Conservation (phyloP, 306 rosid genomes). For the Senna siamea region DNA sequence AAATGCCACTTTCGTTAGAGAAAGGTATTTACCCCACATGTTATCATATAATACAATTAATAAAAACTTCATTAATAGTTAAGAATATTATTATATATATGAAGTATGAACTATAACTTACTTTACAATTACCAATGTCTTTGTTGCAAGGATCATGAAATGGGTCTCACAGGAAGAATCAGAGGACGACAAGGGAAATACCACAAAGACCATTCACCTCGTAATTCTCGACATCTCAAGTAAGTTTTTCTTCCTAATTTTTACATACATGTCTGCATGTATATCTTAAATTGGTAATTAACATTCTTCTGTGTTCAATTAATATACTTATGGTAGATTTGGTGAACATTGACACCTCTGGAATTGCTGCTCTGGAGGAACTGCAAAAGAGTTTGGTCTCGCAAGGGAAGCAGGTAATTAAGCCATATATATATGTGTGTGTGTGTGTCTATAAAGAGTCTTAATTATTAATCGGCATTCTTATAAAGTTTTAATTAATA, state of each 20-base stretch:
- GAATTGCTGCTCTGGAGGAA: conserved; percentile 69
- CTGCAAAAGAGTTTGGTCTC: conserved; percentile 57
- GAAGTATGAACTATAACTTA: too few species aligned
- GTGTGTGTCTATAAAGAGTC: too few species aligned
- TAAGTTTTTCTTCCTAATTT: conserved; percentile 49
- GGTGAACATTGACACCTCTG: conserved; percentile 77
- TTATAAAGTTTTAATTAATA: too few species aligned
- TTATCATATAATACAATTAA: too few species aligned
- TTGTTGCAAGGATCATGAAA: conserved; percentile 49
- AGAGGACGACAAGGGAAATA: conserved; percentile 45
- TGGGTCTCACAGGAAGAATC: conserved; percentile 56
- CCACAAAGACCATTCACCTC: conserved; percentile 42
- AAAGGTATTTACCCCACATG: conserved; percentile 76
- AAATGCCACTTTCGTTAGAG: conserved; percentile 71
- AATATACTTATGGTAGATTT: conserved; percentile 48
- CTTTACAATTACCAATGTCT: background rate
- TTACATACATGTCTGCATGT: too few species aligned
- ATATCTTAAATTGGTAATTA: too few species aligned
- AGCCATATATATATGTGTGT: too few species aligned
- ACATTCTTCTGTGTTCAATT: background rate
- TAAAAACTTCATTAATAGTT: too few species aligned
- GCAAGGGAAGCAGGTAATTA: conserved; percentile 60
- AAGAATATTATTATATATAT: too few species aligned
- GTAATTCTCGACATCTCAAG: conserved; percentile 76
- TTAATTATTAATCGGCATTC: too few species aligned